Conservation (phyloP, 2,329 filamentous ascomycete genomes). For the Furcasterigmium furcatum region DNA sequence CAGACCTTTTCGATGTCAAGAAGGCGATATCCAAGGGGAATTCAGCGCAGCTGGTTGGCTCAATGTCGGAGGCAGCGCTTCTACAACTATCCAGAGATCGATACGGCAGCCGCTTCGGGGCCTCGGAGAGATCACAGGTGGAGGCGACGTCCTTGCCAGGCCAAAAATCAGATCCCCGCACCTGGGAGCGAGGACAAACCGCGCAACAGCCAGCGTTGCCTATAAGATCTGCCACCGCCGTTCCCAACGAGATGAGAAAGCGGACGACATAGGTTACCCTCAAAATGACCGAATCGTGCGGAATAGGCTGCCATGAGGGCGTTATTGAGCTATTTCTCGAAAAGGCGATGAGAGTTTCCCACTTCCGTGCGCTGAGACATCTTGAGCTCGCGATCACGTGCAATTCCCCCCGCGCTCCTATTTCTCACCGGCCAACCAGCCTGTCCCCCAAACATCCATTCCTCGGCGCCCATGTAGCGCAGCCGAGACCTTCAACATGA, state of each 20-base stretch:
- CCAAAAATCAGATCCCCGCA: background rate
- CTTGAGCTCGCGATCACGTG: too few species aligned
- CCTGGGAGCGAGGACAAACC: background rate
- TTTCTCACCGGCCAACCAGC: too few species aligned
- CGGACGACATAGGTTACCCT: too few species aligned
- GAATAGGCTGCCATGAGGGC: too few species aligned
- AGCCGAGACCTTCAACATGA: too few species aligned
- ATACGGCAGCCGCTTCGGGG: slow-evolving; percentile 15
- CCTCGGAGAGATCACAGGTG: background rate
- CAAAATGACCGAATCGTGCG: too few species aligned
- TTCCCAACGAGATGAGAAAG: background rate
- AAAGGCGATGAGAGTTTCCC: too few species aligned
- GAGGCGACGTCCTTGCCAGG: background rate
- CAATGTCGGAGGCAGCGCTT: slow-evolving; percentile 22
- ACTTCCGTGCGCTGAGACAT: too few species aligned
- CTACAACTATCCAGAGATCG: slow-evolving; percentile 13
- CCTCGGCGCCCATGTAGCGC: too few species aligned
- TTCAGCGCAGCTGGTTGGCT: slow-evolving; percentile 31
- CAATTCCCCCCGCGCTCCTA: too few species aligned
- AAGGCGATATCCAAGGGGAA: slow-evolving; percentile 27
- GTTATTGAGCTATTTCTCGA: too few species aligned
- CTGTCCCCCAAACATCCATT: too few species aligned
- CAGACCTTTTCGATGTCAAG: slow-evolving; percentile 35
- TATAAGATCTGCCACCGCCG: background rate
- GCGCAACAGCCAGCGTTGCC: background rate